Evolutionary conservation across 495 filamentous ascomycete genomes (phyloP), one percentile per base, ranked within the genome.

Genomic region (Glonium stellatum): DNA sequence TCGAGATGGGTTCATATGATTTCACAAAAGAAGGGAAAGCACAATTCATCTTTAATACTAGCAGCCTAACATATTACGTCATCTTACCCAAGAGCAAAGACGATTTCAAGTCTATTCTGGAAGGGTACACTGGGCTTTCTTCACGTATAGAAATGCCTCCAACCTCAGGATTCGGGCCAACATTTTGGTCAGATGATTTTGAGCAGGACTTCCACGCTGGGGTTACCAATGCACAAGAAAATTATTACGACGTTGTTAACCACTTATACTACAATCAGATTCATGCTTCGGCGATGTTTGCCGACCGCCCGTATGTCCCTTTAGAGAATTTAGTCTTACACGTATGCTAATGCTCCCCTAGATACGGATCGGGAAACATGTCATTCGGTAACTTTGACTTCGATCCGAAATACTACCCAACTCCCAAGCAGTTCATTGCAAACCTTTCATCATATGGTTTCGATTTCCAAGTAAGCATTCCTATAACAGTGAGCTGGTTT

Each of bases 121-220:
- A 60, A 27, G 61, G 68, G 34, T 70, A 71, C 46, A 68, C 67
- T 1, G 63, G 41, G 0, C 57, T 72, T 15, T 65, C 58, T 31
- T 55, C 62, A 15, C 39, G 58, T 15, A 58, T 61, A 21, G 55
- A 61, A 44, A 66, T 71, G 63, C 70, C 69, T 35, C 65, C 67
- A 31, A 66, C 67, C 21, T 67, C 65, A 21, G 67, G 62, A 13
- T 64, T 67, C 35, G 69, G 70, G 1, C 70, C 69, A 11, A 68
- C 64, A n/a, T 72, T 72, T 58, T 72, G 70, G 70, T 59, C 52
- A 51, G 70, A 71, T 58, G 60, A 71, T 48, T 68, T 71, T 41
- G 64, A 67, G 51, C 57, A 64, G 41, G 70, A 72, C 49, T 72
- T 70, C 57, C 69, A 70, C 48, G 70, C 59, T 12, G 56, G 54